phyloP scores from a whole-genome alignment of 805 yeast species.

The Teunomyces lycoperdinae region DNA sequence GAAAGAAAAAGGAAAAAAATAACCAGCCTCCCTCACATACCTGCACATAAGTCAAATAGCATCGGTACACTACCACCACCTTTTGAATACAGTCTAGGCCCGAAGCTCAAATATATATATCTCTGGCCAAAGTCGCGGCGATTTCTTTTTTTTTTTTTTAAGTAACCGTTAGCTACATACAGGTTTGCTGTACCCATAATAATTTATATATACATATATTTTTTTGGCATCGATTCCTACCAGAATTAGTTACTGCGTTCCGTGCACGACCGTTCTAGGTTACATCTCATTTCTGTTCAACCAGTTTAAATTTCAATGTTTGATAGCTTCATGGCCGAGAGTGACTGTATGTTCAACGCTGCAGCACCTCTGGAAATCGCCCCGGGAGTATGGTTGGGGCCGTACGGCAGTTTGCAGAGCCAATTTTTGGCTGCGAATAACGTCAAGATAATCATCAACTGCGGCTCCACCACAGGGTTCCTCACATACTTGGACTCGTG shows the following conservation, averaged over 20 bases:
- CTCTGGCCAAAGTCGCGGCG: neutral
- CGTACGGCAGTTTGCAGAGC: conserved; percentile 11
- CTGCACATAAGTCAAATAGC: neutral
- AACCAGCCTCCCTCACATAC: neutral
- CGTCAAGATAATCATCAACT: conserved; percentile 38
- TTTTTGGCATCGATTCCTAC: neutral
- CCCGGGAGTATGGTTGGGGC: conserved; percentile 30
- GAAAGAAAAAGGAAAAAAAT: neutral
- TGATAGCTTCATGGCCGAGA: conserved; percentile 58
- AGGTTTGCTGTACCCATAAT: neutral
- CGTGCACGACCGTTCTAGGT: conserved; percentile 1
- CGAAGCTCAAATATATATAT: neutral
- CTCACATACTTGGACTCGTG: conserved; percentile 19
- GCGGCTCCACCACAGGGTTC: conserved; percentile 32
- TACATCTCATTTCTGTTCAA: conserved; percentile 6
- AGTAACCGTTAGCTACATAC: neutral
- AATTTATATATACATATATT: neutral
- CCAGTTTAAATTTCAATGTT: conserved; percentile 65
- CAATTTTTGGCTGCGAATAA: conserved; percentile 14
- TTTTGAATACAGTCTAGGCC: neutral
- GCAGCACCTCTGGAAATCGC: conserved; percentile 13
- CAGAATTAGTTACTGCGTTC: neutral
- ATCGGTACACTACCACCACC: neutral
- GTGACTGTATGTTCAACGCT: conserved; percentile 22
- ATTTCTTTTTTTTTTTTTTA: neutral